Evolutionary conservation across 2,329 filamentous ascomycete species (phyloP).

Genomic region (Cytospora paraplurivora): DNA sequence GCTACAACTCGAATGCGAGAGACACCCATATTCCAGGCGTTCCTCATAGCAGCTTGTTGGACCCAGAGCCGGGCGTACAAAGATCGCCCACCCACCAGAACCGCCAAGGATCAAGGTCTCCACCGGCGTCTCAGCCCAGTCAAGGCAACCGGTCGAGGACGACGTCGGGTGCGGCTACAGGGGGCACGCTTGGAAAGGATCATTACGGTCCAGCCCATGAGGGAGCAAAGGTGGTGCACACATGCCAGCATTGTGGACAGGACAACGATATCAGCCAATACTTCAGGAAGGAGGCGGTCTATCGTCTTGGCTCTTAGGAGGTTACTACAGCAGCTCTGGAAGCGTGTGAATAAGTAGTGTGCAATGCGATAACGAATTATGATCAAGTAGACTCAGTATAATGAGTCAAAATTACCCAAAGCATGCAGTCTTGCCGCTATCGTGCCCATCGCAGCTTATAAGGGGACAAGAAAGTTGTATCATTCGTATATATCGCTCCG

Average conservation of each 20-base stretch:
- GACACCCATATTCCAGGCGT: constrained; percentile 12
- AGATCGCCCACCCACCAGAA: constrained; percentile 6
- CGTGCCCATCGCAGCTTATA: too few relatives aligned
- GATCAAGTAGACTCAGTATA: not conserved
- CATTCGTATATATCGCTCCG: too few relatives aligned
- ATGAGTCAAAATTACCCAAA: too few relatives aligned
- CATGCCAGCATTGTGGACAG: constrained; percentile 30
- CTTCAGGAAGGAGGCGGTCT: constrained; percentile 33
- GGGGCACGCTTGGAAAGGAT: constrained; percentile 12
- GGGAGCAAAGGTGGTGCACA: constrained; percentile 31
- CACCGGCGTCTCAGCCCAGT: not conserved
- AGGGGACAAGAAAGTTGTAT: too few relatives aligned
- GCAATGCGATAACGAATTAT: not conserved
- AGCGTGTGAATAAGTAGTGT: not conserved
- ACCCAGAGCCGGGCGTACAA: constrained; percentile 14
- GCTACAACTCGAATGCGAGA: constrained; percentile 3
- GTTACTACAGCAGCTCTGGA: too few relatives aligned
- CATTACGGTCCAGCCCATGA: constrained; percentile 32
- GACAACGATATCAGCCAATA: constrained; percentile 33
- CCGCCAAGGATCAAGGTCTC: not conserved
- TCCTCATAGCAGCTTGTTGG: constrained; percentile 26
- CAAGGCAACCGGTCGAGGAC: constrained; percentile 1
- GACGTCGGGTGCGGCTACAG: not conserved
- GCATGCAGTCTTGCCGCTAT: too few relatives aligned
- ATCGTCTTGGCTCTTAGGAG: constrained; percentile 29